Percentiles rank a stretch among this genome's conserved stretches.
phyloP scores from a whole-genome alignment of 352 stramenopile species.

The Thraustochytrium striatum region DNA sequence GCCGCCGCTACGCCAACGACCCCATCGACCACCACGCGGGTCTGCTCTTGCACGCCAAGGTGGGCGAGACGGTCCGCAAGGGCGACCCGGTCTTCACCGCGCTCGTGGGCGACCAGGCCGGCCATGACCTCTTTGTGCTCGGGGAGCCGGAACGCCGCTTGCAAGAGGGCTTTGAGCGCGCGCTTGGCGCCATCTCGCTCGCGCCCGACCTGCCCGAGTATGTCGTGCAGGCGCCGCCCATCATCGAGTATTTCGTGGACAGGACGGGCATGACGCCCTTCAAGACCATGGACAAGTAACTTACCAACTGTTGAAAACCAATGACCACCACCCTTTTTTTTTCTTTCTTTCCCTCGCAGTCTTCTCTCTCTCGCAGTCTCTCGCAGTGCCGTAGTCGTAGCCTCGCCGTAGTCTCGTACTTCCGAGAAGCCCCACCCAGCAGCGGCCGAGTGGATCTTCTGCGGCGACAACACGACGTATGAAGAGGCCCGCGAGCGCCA shows the following conservation, averaged over 20 bases:
- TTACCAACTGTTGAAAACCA: too few species aligned
- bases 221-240: background rate
- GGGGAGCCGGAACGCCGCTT: conserved; percentile 19
- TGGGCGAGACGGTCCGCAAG: conserved; percentile 19
- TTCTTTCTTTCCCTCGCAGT: too few species aligned
- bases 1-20: conserved; percentile 23
- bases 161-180: conserved; percentile 14
- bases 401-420: too few species aligned
- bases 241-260: conserved; percentile 46
- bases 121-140: background rate
- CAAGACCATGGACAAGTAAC: background rate
- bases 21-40: conserved; percentile 22
- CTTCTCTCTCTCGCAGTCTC: too few species aligned
- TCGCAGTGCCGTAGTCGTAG: too few species aligned
- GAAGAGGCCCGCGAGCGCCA: too few species aligned
- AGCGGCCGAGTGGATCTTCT: too few species aligned
- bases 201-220: conserved; percentile 18
- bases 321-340: too few species aligned
- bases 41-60: conserved; percentile 35
- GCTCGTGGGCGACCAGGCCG: conserved; percentile 2
- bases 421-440: too few species aligned
- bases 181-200: background rate
- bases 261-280: conserved; percentile 9
- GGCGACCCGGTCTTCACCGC: conserved; percentile 24
- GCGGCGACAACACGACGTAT: too few species aligned